A percentile compares a stretch with the other conserved stretches of the same genome.
Evolutionary conservation across 345 rosid genomes (phyloP).

Genomic region (Euphorbia tirucalli): DNA sequence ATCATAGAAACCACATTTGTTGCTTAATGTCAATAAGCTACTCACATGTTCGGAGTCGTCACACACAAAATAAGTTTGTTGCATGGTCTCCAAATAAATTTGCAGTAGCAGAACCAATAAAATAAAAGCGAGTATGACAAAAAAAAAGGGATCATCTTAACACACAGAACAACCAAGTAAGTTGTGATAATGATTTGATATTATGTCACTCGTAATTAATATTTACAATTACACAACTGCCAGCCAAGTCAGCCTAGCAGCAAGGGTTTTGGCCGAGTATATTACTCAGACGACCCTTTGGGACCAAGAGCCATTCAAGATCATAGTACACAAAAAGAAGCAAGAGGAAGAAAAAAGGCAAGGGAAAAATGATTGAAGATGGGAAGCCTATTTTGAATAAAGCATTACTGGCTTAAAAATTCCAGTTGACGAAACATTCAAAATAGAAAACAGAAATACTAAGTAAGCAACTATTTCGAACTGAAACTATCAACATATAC

Average conservation of each 20-base stretch:
- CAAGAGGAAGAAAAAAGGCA: background rate
- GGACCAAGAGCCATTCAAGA: background rate
- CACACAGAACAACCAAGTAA: background rate
- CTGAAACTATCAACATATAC: too few relatives aligned
- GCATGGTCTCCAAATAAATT: background rate
- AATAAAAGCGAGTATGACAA: background rate
- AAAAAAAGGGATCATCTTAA: background rate
- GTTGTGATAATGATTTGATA: background rate
- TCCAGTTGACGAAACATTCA: background rate
- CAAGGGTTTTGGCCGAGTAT: background rate
- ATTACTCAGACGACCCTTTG: background rate
- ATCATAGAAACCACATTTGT: background rate
- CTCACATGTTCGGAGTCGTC: background rate
- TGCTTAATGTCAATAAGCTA: background rate
- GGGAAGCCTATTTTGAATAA: background rate
- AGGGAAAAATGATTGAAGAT: background rate
- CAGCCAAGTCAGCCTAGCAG: background rate
- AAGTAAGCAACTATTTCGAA: too few relatives aligned
- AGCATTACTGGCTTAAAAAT: background rate
- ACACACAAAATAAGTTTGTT: background rate
- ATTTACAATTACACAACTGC: background rate
- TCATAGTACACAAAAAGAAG: background rate
- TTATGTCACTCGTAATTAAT: background rate
- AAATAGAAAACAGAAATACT: background rate
- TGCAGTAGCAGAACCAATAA: background rate